Evolutionary conservation across 345 rosid genomes (phyloP), one percentile per base, ranked within the genome.

Genomic region (Populus ilicifolia): DNA sequence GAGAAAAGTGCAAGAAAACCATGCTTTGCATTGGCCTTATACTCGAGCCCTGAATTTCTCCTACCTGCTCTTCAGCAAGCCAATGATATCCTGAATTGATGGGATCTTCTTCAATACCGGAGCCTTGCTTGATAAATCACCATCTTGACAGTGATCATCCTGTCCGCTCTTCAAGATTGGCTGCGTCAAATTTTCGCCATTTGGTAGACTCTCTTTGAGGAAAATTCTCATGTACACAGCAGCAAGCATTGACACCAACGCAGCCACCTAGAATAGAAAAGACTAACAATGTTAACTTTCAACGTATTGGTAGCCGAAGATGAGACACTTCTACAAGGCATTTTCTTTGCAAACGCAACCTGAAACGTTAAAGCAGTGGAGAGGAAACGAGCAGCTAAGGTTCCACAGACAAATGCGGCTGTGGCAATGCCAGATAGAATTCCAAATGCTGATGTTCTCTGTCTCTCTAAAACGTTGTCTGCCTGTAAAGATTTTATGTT

Each of bases 151-250:
- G 66, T 10, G 71, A 33, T 54, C 78, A 10, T 75, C 77, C 30
- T 69, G 46, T 44, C 27, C 80, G 16, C 75, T 83, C 72, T 82
- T 84, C 59, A 92, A 48, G 70, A 93, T 84, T n/a, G 94, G 96
- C 78, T 65, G 86, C 4, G 78, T 66, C 68, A 86, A 83, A 61
- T 72, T 46, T 35, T 81, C 84, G 1, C 20, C 75, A 13, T 77
- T 69, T 1, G 71, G 75, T 25, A 77, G 30, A 54, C 79, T 89
- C 56, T 95, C 98, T 80, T 88, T 72, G 30, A 95, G 89, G 69
- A 93, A 93, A 78, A 90, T 38, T 81, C 97, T 90, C 99, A 92
- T 92, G 89, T 95, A 95, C 23, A 86, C 89, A 13, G 81, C 69
- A 2, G 89, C 93, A 76, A 86, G 67, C 79, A 92, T 85, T 14